phyloP scores from a whole-genome alignment of 371 early-diverging fungal genomes.

The Apophysomyces elegans region DNA sequence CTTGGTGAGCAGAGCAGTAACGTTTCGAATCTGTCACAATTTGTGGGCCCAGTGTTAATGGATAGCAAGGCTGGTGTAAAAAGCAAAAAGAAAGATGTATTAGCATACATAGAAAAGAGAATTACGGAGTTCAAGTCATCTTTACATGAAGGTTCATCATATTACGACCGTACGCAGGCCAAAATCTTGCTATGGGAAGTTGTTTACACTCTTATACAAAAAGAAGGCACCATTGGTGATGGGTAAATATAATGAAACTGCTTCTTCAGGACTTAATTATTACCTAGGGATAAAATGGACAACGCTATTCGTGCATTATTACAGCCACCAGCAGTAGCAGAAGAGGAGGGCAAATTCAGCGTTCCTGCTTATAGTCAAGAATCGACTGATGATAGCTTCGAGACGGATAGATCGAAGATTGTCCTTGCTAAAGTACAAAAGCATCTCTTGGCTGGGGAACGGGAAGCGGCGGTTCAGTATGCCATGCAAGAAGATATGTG shows the following conservation, averaged over 20 bases:
- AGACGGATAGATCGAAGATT: conserved; percentile 31
- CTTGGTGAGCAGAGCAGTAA: conserved; percentile 24
- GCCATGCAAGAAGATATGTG: conserved; percentile 78
- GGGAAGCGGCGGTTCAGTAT: conserved; percentile 72
- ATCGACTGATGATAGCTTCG: conserved; percentile 13
- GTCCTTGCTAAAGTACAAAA: conserved; percentile 62
- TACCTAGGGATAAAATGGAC: conserved; percentile 57
- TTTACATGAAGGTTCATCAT: conserved; percentile 29
- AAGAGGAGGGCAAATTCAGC: conserved; percentile 32
- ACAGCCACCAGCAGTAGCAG: conserved; percentile 29
- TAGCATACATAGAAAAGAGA: conserved; percentile 56
- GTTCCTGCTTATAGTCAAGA: conserved; percentile 44
- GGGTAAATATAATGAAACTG: conserved; percentile 50
- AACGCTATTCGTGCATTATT: conserved; percentile 55
- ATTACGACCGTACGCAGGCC: conserved; percentile 30
- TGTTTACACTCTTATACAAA: conserved; percentile 64
- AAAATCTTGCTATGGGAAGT: conserved; percentile 65
- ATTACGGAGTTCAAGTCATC: conserved; percentile 45
- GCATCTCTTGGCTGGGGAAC: conserved; percentile 75
- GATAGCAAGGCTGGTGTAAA: conserved; percentile 56
- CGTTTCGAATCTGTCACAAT: conserved; percentile 32
- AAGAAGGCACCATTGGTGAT: conserved; percentile 69
- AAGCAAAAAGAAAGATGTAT: conserved; percentile 72
- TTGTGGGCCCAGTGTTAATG: conserved; percentile 66
- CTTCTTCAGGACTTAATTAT: not conserved